Percentiles rank a stretch among this genome's conserved stretches.
phyloP scores from a whole-genome alignment of 2,329 filamentous ascomycete species.

The Botryosphaeria dothidea region DNA sequence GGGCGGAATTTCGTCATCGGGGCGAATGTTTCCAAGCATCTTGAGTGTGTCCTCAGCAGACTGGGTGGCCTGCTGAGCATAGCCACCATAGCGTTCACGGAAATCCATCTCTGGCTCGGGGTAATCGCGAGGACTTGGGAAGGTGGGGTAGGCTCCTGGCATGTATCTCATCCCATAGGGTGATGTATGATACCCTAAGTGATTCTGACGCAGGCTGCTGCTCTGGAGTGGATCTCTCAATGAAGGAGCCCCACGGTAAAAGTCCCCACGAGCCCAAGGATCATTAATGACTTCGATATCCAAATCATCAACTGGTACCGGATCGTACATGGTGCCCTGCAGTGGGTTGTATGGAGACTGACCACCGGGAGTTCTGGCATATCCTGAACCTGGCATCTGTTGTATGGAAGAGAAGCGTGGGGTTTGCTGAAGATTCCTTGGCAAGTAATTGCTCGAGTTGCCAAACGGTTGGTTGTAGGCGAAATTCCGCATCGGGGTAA shows the following conservation, averaged over 20 bases:
- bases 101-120: neutral
- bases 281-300: neutral
- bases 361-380: neutral
- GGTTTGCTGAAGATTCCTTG: neutral
- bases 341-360: neutral
- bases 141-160: neutral
- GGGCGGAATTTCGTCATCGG: conserved; percentile 38
- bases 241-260: neutral
- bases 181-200: neutral
- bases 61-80: neutral
- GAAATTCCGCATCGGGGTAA: neutral
- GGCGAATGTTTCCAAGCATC: conserved; percentile 32
- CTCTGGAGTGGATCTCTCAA: neutral
- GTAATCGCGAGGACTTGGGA: neutral
- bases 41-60: neutral
- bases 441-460: neutral
- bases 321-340: neutral
- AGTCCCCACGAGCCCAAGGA: neutral
- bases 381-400: neutral
- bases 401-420: neutral
- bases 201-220: neutral
- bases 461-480: neutral
- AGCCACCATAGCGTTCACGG: neutral
- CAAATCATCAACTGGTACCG: neutral
- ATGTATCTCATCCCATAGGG: neutral